phyloP scores from a whole-genome alignment of 805 yeast species.

The Nakazawaea populi region DNA sequence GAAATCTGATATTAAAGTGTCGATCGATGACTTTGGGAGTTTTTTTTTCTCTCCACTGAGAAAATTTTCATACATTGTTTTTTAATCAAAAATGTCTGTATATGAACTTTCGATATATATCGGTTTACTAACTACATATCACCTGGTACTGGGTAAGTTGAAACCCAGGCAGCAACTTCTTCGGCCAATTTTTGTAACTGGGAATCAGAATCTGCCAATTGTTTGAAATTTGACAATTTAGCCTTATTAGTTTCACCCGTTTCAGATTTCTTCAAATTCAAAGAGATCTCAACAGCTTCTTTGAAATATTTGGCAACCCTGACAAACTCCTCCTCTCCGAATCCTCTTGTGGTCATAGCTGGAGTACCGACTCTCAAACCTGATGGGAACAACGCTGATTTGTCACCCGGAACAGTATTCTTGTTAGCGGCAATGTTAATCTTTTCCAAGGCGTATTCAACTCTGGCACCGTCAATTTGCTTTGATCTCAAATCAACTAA shows the following conservation, averaged over 20 bases:
- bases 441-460: slow-evolving; percentile 83
- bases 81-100: background rate
- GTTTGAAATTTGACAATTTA: slow-evolving; percentile 64
- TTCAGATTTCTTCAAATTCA: slow-evolving; percentile 52
- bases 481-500: slow-evolving; percentile 75
- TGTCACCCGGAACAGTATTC: slow-evolving; percentile 95
- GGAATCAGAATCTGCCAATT: slow-evolving; percentile 56
- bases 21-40: too few species aligned
- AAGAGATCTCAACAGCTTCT: slow-evolving; percentile 67
- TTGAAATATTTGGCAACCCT: slow-evolving; percentile 78
- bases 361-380: slow-evolving; percentile 98
- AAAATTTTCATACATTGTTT: background rate
- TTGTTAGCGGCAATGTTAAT: slow-evolving; percentile 93
- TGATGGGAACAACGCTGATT: slow-evolving; percentile 91
- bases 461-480: slow-evolving; percentile 91
- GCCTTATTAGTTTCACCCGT: slow-evolving; percentile 52
- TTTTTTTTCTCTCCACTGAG: too few species aligned
- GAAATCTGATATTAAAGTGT: too few species aligned
- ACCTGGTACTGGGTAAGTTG: slow-evolving; percentile 84
- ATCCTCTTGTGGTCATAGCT: slow-evolving; percentile 97
- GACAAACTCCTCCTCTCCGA: slow-evolving; percentile 70
- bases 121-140: slow-evolving; percentile 33
- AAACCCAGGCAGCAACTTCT: slow-evolving; percentile 70
- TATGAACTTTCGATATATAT: background rate
- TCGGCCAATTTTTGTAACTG: slow-evolving; percentile 55